phyloP scores from a whole-genome alignment of 257 asterid species.

The Penstemon eatonii region DNA sequence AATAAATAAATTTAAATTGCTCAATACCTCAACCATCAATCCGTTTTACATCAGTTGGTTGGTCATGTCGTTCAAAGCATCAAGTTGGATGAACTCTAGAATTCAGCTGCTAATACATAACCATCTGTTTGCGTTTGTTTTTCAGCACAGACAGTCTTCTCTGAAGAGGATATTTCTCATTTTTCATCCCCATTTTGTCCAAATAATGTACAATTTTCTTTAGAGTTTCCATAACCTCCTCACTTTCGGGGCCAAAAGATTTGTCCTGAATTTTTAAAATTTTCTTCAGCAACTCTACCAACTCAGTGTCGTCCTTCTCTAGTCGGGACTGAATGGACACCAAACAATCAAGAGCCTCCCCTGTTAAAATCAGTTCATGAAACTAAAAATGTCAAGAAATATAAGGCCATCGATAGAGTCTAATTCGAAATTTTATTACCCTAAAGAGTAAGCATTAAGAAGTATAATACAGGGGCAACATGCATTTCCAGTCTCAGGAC shows the following conservation, averaged over 20 bases:
- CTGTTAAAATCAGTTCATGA: conserved; percentile 38
- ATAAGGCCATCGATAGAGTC: not conserved
- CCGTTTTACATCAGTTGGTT: too few relatives aligned
- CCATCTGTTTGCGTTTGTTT: not conserved
- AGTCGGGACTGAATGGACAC: conserved; percentile 49
- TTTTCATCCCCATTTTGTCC: conserved; percentile 63
- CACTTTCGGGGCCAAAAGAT: conserved; percentile 66
- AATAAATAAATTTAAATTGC: too few relatives aligned
- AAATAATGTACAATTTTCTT: conserved; percentile 61
- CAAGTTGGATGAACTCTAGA: too few relatives aligned
- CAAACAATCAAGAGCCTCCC: conserved; percentile 92
- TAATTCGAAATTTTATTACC: conserved; percentile 2
- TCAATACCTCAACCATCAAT: too few relatives aligned
- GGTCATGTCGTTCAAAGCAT: too few relatives aligned
- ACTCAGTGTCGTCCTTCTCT: conserved; percentile 35
- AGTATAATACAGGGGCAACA: not conserved
- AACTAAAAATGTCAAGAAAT: conserved; percentile 4
- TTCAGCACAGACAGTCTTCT: conserved; percentile 60
- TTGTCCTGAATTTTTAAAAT: conserved; percentile 71
- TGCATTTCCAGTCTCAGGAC: too few relatives aligned
- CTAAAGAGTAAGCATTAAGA: not conserved
- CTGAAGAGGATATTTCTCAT: conserved; percentile 63
- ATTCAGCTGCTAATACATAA: too few relatives aligned
- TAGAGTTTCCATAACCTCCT: conserved; percentile 68
- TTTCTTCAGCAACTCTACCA: conserved; percentile 64